A percentile compares a stretch with the other conserved stretches of the same genome.
phyloP scores from a whole-genome alignment of 306 rosid species.

The Gynostemma pentaphyllum region DNA sequence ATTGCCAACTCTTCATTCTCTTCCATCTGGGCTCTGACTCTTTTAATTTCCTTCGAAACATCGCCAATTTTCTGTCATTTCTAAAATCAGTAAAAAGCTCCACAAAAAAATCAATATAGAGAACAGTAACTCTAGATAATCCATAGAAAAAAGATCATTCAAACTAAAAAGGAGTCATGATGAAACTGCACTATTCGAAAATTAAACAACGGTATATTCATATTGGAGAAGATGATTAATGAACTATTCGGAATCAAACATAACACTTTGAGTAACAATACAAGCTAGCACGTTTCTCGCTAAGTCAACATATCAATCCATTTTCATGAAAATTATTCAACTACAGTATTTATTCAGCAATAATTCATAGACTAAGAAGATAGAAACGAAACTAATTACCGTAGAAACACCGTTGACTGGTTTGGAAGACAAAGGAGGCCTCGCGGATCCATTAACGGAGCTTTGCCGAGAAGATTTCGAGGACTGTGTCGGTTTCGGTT shows the following conservation, averaged over 20 bases:
- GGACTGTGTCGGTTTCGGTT: conserved; percentile 43
- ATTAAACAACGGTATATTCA: neutral
- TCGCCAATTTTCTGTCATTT: conserved; percentile 69
- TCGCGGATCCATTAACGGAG: conserved; percentile 39
- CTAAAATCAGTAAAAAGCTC: neutral
- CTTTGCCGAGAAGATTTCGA: conserved; percentile 8
- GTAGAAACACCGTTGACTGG: conserved; percentile 57
- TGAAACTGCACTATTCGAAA: neutral
- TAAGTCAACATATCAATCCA: neutral
- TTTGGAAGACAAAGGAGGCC: conserved; percentile 29
- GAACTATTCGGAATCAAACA: neutral
- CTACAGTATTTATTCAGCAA: neutral
- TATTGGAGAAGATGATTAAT: neutral
- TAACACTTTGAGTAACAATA: neutral
- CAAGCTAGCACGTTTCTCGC: neutral
- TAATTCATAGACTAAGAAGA: neutral
- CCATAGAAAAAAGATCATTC: neutral
- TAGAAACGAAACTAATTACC: too few relatives aligned
- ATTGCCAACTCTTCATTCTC: conserved; percentile 76
- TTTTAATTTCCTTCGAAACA: conserved; percentile 84
- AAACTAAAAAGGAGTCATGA: neutral
- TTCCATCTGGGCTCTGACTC: conserved; percentile 97
- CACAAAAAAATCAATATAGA: neutral
- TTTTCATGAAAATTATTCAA: neutral
- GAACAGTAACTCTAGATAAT: neutral